These are phyloP conservation scores for Penicillium occitanis DNA, from an alignment of 2,329 filamentous ascomycete species.

Conservation along the genomic window DNA sequence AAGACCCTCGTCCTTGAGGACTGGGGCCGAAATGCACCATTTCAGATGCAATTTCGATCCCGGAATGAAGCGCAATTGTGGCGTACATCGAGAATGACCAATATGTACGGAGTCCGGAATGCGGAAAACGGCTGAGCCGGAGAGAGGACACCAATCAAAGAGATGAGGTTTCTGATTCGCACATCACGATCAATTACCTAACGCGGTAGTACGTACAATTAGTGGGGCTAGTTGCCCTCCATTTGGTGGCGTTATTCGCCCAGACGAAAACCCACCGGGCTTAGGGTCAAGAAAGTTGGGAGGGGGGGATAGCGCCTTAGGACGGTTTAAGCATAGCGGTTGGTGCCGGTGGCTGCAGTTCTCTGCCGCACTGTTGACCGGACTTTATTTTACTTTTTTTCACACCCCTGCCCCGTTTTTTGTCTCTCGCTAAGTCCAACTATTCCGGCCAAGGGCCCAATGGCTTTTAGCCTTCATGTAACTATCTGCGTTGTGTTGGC, in stretches of 20 bases:
- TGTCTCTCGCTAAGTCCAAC: not conserved
- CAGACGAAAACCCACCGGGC: not conserved
- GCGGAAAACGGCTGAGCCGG: not conserved
- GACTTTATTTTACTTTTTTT: not conserved
- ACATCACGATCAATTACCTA: not conserved
- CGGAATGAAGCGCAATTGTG: not conserved
- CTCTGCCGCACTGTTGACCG: not conserved
- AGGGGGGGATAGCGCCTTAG: not conserved
- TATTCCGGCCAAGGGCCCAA: not conserved
- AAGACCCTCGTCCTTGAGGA: not conserved
- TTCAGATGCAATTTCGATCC: not conserved
- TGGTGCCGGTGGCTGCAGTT: not conserved
- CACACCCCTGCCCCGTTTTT: not conserved
- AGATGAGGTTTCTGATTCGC: not conserved
- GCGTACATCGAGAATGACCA: not conserved
- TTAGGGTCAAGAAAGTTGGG: not conserved
- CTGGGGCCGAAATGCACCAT: not conserved
- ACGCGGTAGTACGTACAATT: not conserved
- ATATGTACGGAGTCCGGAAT: not conserved
- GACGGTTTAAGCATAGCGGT: constrained; percentile 2
- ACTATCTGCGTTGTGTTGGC: not conserved
- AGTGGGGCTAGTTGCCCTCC: not conserved
- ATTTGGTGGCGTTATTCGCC: not conserved
- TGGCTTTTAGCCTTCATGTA: not conserved
- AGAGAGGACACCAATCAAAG: not conserved